Conservation (phyloP, 1,139 yeast genomes). For the Scheffersomyces stambukii region DNA sequence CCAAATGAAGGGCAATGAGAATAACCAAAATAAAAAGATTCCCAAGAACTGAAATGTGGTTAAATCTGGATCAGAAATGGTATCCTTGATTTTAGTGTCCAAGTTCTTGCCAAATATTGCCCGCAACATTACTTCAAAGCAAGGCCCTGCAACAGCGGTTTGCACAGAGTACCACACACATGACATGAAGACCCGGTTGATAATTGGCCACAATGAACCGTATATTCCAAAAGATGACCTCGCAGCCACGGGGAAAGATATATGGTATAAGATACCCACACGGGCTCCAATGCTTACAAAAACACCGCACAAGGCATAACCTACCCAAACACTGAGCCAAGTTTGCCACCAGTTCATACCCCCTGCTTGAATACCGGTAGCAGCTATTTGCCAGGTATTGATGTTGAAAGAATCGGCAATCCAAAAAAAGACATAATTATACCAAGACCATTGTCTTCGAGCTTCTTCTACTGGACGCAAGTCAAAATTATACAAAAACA, state of each 20-base stretch:
- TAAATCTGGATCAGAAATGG: conserved; percentile 44
- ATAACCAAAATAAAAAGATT: conserved; percentile 76
- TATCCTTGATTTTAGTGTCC: conserved; percentile 38
- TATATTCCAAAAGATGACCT: conserved; percentile 74
- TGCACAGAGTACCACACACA: conserved; percentile 85
- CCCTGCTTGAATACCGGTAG: conserved; percentile 65
- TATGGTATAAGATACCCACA: conserved; percentile 69
- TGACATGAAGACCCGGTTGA: conserved; percentile 79
- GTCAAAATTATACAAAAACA: conserved; percentile 68
- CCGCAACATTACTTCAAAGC: conserved; percentile 68
- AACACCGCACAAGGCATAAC: conserved; percentile 56
- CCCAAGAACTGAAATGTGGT: conserved; percentile 68
- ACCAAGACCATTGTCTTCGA: conserved; percentile 79
- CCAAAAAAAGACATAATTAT: conserved; percentile 76
- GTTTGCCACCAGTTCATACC: conserved; percentile 89
- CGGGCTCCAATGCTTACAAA: conserved; percentile 65
- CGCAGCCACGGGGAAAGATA: conserved; percentile 73
- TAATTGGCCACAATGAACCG: conserved; percentile 76
- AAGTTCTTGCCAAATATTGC: conserved; percentile 64
- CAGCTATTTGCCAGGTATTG: conserved; percentile 88
- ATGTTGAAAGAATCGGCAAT: conserved; percentile 83
- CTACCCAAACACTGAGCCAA: conserved; percentile 82
- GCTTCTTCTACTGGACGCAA: conserved; percentile 69
- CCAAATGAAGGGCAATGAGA: conserved; percentile 73
- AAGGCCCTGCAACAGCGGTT: conserved; percentile 77